Evolutionary conservation across 2,329 filamentous ascomycete species (phyloP), one percentile per base, ranked within the genome.

Genomic region (Pezicula radicicola): DNA sequence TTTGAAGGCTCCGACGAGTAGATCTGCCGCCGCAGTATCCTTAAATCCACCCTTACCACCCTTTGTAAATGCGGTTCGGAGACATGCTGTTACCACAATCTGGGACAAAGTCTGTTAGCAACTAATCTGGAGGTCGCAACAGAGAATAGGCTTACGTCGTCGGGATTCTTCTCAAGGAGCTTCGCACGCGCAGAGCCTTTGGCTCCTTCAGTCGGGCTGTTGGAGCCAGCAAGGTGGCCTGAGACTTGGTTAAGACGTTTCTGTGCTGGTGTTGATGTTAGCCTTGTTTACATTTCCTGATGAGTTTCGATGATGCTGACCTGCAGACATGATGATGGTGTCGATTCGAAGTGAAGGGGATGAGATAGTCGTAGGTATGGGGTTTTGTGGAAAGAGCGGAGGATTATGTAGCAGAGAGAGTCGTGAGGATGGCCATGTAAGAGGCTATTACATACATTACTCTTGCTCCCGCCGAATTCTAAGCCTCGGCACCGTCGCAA

Each of bases 31-130:
- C 50, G 84, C 79, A 8, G 94, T 97, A 74, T 97, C 94, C 78
- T 97, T 97, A 80, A 99, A 94, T 46, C 85, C 88, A 61, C 94
- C 94, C 74, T 91, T 92, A 65, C 92, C 91, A 62, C 91, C 93
- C 73, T 91, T 95, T 60, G 91, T 96, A 72, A 97, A 85, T 65
- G 94, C 84, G 15, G 91, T 96, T 64, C 94, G 91, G 66, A 97
- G 89, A 62, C 89, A 90, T 61, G 89, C 90, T 56, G 94, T 97
- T 57, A 99, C 85, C 65, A 99, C 94, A 60, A 97, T 84, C 82
- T 85, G 59, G 21, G 49, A 45, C 55, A 70, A 65, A 43, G 52
- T 21, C 16, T 18, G 16, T 30, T n/a, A 35, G 13, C 43, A 46
- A 28, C 42, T 6, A 16, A 13, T 19, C 9, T 12, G 37, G n/a